Base-by-base conservation (phyloP, 2,329 filamentous ascomycete genomes). In the Fusarium pseudograminearum region DNA sequence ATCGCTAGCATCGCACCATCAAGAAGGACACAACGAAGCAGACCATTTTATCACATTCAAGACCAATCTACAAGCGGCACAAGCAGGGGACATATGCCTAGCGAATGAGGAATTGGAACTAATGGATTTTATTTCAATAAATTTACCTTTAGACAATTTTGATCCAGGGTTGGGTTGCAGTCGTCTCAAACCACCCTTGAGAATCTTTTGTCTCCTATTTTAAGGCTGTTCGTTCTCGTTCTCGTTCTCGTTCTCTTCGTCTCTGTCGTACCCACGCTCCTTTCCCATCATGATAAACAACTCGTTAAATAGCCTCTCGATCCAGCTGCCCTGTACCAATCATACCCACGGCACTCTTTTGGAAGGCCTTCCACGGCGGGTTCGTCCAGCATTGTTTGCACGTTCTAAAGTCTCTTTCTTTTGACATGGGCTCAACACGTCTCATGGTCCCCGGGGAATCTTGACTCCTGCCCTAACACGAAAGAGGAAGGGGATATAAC, bases 341-440 rank as follows among this genome's bases (percentile, higher is more conserved):
- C 66, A 72, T 69, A 60, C 69, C 72, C 72, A 64, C 69, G 62
- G 72, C 67, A 74, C 70, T 72, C 71, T 73, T 64, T 68, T 62
- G 61, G 47, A 45, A 64, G 61, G 54, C 57, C 65, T 66, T 73
- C 65, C 72, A 66, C 62, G 34, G 58, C 65, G 66, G 71, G 66
- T 62, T 72, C 70, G 63, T 65, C 69, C 72, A 71, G 73, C 69
- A 66, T 75, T 73, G 73, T 73, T 74, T 75, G 73, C 73, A 75
- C 68, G 65, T 65, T 75, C 73, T 75, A 75, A 55, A 72, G 40
- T 61, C 61, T 75, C 71, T 75, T 75, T 75, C 71, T 75, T 73
- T 74, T 73, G 58, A 61, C 57, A 67, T 60, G 71, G 73, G 70
- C 73, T 65, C 68, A 66, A 72, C 71, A 67, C 64, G 34, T 63